Percentiles rank a stretch among this genome's conserved stretches.
These are phyloP conservation scores for Monosporozyma servazzii DNA, from an alignment of 805 yeast species.

Conservation along the genomic window DNA sequence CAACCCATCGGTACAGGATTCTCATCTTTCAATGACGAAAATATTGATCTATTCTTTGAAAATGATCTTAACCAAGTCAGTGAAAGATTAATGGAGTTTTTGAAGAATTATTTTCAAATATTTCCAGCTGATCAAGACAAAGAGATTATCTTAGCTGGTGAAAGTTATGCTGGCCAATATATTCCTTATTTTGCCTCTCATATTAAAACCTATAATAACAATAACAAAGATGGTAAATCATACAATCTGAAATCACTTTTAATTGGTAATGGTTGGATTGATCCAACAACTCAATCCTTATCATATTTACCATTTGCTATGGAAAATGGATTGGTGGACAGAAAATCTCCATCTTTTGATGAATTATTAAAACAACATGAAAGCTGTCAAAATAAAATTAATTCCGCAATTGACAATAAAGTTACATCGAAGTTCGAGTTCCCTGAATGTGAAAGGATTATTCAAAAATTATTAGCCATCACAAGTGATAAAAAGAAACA, in stretches of 20 bases:
- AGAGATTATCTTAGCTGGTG: constrained; percentile 80
- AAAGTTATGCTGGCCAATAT: constrained; percentile 94
- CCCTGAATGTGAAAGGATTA: constrained; percentile 38
- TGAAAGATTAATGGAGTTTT: constrained; percentile 52
- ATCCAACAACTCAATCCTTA: constrained; percentile 76
- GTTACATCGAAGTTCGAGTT: constrained; percentile 24
- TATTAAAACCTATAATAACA: constrained; percentile 39
- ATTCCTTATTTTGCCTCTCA: constrained; percentile 78
- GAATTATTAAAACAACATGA: constrained; percentile 43
- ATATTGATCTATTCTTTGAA: constrained; percentile 32
- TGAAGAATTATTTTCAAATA: constrained; percentile 52
- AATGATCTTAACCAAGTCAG: constrained; percentile 49
- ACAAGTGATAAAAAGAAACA: constrained; percentile 25
- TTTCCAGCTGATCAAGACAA: constrained; percentile 65
- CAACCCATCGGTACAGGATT: constrained; percentile 95
- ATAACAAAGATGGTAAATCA: not conserved
- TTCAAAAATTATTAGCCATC: constrained; percentile 20
- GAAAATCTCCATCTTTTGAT: constrained; percentile 30
- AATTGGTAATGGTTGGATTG: constrained; percentile 93
- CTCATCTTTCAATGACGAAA: constrained; percentile 43
- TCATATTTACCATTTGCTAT: constrained; percentile 67
- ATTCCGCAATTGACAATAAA: constrained; percentile 12
- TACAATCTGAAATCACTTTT: constrained; percentile 52
- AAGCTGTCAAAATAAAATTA: constrained; percentile 48
- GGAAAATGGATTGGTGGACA: constrained; percentile 45